Base-by-base conservation (phyloP, 2,329 filamentous ascomycete species). In the Hortaea werneckii region DNA sequence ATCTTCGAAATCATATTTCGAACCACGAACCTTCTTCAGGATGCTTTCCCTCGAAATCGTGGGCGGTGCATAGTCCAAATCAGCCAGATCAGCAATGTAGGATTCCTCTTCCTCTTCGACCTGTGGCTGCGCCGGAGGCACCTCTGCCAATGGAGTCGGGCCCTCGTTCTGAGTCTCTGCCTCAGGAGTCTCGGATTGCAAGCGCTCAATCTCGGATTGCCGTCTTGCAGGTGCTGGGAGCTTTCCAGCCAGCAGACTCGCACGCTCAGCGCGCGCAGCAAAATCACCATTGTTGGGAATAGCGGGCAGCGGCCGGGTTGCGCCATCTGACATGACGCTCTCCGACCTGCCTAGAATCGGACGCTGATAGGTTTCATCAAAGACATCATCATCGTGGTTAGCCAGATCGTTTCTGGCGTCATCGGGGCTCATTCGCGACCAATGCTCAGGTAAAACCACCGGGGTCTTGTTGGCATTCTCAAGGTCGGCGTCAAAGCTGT, bases 401-500 rank as follows among this genome's bases (percentile, higher is more conserved):
- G 70, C 69, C 34, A 79, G 60, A 26, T 74, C 73, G 10, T 68
- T 73, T 51, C 79, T 72, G n/a, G 72, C 77, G 20, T 65, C 79
- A 57, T 73, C 80, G 62, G 68, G 86, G 69, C 69, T 89, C 76
- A 82, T 80, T 53, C 79, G 85, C 52, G 85, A 81, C 92, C 92
- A 98, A 63, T 95, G 88, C 58, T 96, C 92, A 0, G 92, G 92
- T 20, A 94, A 79, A n/a, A 98, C 90, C 8, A 98, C 92, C 0
- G 92, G 92, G 1, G 92, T 96, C 73, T 96, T 96, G 60, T 94
- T 87, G 5, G 87, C 90, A 60, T 96, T 90, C 66, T 96, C 90
- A 1, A 96, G 76, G 5, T 88, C 94, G 10, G 87, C 90, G 66
- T 96, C 90, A 56, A 96, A 96, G 69, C 90, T 95, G 61, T 95